Evolutionary conservation across 306 rosid genomes (phyloP).

Genomic region (Acmispon strigosus): DNA sequence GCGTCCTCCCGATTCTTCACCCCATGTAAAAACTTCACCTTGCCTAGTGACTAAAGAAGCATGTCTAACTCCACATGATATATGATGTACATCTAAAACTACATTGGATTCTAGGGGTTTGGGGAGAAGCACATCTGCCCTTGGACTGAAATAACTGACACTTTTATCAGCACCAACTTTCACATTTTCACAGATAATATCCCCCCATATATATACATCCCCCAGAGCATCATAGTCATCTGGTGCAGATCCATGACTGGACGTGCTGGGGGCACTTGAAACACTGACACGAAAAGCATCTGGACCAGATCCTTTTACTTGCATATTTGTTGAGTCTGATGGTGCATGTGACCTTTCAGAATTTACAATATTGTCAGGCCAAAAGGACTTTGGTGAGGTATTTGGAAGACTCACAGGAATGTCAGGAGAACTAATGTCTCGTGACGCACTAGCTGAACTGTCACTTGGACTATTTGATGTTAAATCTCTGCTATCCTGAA

Average conservation of each 20-base stretch:
- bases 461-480: constrained; percentile 76
- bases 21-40: constrained; percentile 97
- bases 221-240: constrained; percentile 98
- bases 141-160: constrained; percentile 45
- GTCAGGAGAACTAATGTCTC: constrained; percentile 74
- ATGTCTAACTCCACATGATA: constrained; percentile 95
- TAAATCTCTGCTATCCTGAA: constrained; percentile 82
- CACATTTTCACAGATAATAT: constrained; percentile 62
- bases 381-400: constrained; percentile 52
- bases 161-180: constrained; percentile 68
- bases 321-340: constrained; percentile 76
- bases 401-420: constrained; percentile 44
- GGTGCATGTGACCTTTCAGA: constrained; percentile 76
- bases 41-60: constrained; percentile 91
- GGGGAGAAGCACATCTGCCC: constrained; percentile 89
- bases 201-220: constrained; percentile 98
- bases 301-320: constrained; percentile 86
- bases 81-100: constrained; percentile 80
- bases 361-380: constrained; percentile 41
- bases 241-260: constrained; percentile 94
- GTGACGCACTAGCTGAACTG: constrained; percentile 62
- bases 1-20: constrained; percentile 99
- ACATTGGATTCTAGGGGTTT: constrained; percentile 77
- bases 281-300: constrained; percentile 97
- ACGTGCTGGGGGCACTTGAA: constrained; percentile 98